Evolutionary conservation across 345 rosid species (phyloP).

Genomic region (Eutrema japonicum): DNA sequence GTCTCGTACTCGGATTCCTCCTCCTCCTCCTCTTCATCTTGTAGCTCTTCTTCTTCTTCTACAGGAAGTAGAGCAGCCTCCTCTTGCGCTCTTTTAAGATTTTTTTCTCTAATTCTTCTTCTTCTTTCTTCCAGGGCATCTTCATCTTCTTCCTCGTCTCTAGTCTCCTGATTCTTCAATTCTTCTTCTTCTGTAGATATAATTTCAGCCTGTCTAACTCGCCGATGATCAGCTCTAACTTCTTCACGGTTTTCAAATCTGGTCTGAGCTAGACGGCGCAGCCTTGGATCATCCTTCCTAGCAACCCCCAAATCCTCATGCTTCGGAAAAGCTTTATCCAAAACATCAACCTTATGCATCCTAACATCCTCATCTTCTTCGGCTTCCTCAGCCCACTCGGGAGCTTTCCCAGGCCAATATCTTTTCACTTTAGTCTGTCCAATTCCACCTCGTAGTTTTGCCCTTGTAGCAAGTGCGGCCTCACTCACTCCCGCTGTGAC

Average conservation of each 20-base stretch:
- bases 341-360: slow-evolving; percentile 52
- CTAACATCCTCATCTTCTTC: slow-evolving; percentile 68
- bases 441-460: slow-evolving; percentile 72
- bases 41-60: slow-evolving; percentile 67
- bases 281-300: slow-evolving; percentile 64
- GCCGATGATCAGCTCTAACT: slow-evolving; percentile 71
- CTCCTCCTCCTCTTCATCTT: slow-evolving; percentile 74
- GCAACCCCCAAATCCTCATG: slow-evolving; percentile 47
- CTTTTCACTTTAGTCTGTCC: slow-evolving; percentile 73
- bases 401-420: slow-evolving; percentile 82
- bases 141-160: slow-evolving; percentile 65
- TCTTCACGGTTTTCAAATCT: slow-evolving; percentile 65
- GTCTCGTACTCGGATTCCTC: slow-evolving; percentile 79
- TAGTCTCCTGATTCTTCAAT: slow-evolving; percentile 47
- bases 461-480: slow-evolving; percentile 61
- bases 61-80: slow-evolving; percentile 59
- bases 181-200: slow-evolving; percentile 67
- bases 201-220: slow-evolving; percentile 69
- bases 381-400: slow-evolving; percentile 70
- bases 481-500: slow-evolving; percentile 80
- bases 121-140: slow-evolving; percentile 64
- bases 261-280: slow-evolving; percentile 71
- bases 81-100: slow-evolving; percentile 58
- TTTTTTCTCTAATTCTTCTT: slow-evolving; percentile 60
- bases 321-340: slow-evolving; percentile 63